Base-by-base conservation (phyloP, 768 basidiomycete species). In the Dioszegia aurantiaca region DNA sequence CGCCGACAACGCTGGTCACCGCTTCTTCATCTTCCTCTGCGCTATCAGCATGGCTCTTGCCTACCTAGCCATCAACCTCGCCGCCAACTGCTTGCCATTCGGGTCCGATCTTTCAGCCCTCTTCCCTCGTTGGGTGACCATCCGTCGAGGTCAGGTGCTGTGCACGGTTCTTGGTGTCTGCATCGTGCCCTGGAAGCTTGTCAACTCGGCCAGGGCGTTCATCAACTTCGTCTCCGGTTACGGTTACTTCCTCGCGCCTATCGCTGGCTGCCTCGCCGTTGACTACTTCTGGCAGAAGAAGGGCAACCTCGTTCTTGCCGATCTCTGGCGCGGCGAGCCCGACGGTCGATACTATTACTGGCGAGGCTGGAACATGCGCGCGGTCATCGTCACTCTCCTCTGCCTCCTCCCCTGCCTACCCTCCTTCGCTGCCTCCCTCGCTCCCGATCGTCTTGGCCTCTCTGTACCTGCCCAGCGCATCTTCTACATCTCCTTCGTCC, bases 251-350 rank as follows among this genome's bases (percentile, higher is more conserved):
- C 51, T 62, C 24, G 43, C 55, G 17, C 45, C 55, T 21, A 86
- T 90, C 65, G 85, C 84, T 27, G 86, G 86, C 4, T 86, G 87
- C 23, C 87, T 88, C 85, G 83, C 88, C 61, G 84, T 82, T 3
- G 87, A 90, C 65, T 89, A 88, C 78, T 90, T 84, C 74, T 59
- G 88, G 31, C 79, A 89, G 59, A 81, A 85, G 39, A 81, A 80
- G 55, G 87, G 86, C 0, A 84, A 85, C 61, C 83, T 86, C 70
- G 81, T 82, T 17, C 81, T 89, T 17, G 77, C 77, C 9, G 86
- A 89, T 70, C 78, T 90, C 8, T 90, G 89, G 75, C 78, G 30
- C 3, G 58, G 33, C 14, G 39, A 49, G 6, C 21, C 57, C 11
- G 6, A 37, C 8, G 41, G 45, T 19, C 51, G 62, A 45, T 63